A percentile compares a stretch with the other conserved stretches of the same genome.
phyloP scores from a whole-genome alignment of 306 rosid genomes.

The Malus fusca region DNA sequence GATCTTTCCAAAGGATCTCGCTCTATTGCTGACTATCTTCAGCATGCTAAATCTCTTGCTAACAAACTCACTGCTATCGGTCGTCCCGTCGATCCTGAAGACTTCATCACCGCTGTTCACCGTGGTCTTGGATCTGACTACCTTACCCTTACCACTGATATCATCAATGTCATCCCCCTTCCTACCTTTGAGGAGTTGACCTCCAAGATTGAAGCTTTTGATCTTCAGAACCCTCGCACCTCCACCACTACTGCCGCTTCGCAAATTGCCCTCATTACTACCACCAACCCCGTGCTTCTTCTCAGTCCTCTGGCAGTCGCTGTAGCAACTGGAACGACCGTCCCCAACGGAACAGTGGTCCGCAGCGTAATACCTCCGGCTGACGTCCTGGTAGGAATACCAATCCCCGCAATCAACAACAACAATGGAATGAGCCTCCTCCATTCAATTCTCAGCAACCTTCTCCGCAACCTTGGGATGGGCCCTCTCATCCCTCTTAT shows the following conservation, averaged over 20 bases:
- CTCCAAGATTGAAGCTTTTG: background rate
- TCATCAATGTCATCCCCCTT: background rate
- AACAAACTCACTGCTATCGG: background rate
- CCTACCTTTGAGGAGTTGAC: background rate
- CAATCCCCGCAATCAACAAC: fast-evolving
- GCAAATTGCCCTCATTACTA: background rate
- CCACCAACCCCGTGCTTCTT: no score
- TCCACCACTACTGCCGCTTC: fast-evolving
- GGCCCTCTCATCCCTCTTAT: fast-evolving
- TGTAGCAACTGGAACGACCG: fast-evolving
- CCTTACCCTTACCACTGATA: background rate
- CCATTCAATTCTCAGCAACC: no score
- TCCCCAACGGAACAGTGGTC: fast-evolving
- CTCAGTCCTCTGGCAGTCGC: fast-evolving
- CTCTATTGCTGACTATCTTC: background rate
- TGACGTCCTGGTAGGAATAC: no score
- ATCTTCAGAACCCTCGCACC: background rate
- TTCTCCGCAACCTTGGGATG: no score
- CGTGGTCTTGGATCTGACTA: background rate
- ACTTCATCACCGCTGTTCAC: background rate
- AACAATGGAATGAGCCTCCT: no score
- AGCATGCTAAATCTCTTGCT: background rate
- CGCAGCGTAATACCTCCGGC: no score
- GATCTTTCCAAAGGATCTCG: background rate
- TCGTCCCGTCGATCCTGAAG: background rate